These are phyloP conservation scores for Blastocystis sp. DNA, from an alignment of 352 stramenopile genomes.

Conservation along the genomic window DNA sequence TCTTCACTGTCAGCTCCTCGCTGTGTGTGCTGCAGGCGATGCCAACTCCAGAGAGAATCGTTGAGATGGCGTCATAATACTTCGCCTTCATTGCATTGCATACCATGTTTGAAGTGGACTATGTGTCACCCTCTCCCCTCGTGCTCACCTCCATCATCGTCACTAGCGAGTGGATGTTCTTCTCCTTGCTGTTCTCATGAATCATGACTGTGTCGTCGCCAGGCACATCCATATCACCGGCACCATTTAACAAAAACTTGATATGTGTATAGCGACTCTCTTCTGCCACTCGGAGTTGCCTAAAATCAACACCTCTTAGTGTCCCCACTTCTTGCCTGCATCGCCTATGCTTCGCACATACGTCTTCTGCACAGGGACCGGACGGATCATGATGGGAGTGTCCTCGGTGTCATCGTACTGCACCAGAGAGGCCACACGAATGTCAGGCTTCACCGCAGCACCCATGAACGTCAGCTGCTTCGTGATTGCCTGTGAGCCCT, in stretches of 20 bases:
- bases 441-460: background rate
- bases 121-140: background rate
- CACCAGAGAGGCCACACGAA: background rate
- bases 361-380: background rate
- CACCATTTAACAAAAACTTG: background rate
- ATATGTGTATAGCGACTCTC: background rate
- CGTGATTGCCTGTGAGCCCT: background rate
- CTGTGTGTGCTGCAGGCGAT: background rate
- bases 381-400: background rate
- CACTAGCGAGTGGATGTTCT: background rate
- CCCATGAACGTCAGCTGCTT: background rate
- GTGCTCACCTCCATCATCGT: background rate
- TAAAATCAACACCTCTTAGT: background rate
- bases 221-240: background rate
- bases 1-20: background rate
- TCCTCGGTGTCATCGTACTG: background rate
- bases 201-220: background rate
- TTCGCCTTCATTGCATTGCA: background rate
- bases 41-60: background rate
- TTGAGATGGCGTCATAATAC: background rate
- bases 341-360: background rate
- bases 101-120: background rate
- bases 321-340: background rate
- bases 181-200: background rate
- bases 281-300: background rate